A percentile compares a stretch with the other conserved stretches of the same genome.
These are phyloP conservation scores for Funneliformis caledonium DNA, from an alignment of 371 early-diverging fungal species.

Conservation along the genomic window DNA sequence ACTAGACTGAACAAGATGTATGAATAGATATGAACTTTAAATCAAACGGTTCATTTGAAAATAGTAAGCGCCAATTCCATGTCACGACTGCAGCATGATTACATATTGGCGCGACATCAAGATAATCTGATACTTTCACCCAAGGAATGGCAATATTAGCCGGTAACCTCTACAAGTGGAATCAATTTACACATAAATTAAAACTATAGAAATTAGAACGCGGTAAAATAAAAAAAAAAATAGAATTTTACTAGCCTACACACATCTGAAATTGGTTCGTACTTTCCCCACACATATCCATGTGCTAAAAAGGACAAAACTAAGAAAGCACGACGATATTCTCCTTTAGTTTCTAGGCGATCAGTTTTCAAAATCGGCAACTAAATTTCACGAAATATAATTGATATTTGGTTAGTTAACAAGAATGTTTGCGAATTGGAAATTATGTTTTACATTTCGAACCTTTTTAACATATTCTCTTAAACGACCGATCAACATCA, in stretches of 20 bases:
- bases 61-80: slow-evolving; percentile 89
- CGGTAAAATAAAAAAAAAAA: background rate
- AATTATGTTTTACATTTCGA: slow-evolving; percentile 32
- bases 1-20: background rate
- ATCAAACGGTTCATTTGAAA: slow-evolving; percentile 70
- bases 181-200: background rate
- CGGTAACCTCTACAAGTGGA: slow-evolving; percentile 68
- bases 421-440: background rate
- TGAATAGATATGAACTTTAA: slow-evolving; percentile 58
- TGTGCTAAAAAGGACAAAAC: slow-evolving; percentile 89
- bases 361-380: slow-evolving; percentile 76
- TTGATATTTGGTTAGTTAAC: background rate
- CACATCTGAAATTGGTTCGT: slow-evolving; percentile 77
- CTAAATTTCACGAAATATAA: slow-evolving; percentile 47
- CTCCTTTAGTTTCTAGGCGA: slow-evolving; percentile 61
- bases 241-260: slow-evolving; percentile 5
- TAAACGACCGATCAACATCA: slow-evolving; percentile 79
- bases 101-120: slow-evolving; percentile 86
- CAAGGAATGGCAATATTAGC: slow-evolving; percentile 85
- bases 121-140: slow-evolving; percentile 73
- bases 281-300: slow-evolving; percentile 91
- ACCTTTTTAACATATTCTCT: slow-evolving; percentile 77
- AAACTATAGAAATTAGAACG: background rate
- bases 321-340: slow-evolving; percentile 85
- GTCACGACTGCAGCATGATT: slow-evolving; percentile 87